Evolutionary conservation across 768 basidiomycete genomes (phyloP).

Genomic region (Dacryopinax spathularia): DNA sequence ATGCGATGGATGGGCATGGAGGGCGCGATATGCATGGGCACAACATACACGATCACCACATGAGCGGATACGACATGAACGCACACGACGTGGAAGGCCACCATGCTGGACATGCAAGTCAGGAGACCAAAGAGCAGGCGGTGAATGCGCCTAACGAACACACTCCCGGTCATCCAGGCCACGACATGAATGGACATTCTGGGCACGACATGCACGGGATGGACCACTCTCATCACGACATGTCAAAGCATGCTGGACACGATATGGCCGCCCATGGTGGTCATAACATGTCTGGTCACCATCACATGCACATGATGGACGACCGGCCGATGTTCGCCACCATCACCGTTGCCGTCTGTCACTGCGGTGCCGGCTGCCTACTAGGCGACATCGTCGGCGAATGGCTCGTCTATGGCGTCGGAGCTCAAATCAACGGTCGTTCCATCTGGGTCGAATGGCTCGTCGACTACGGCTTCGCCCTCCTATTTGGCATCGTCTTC

Average conservation of each 20-base stretch:
- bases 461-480: constrained; percentile 6
- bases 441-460: constrained; percentile 7
- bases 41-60: not conserved
- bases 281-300: not conserved
- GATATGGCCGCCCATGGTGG: not conserved
- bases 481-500: constrained; percentile 8
- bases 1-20: not conserved
- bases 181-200: not conserved
- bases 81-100: too few species aligned
- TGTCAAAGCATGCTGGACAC: not conserved
- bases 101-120: too few species aligned
- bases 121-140: too few species aligned
- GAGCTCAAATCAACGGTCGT: constrained; percentile 2
- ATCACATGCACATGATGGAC: constrained; percentile 4
- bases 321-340: constrained; percentile 6
- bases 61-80: not conserved
- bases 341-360: constrained; percentile 4
- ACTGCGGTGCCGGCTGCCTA: constrained; percentile 6
- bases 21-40: not conserved
- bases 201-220: not conserved
- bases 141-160: too few species aligned
- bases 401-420: constrained; percentile 5
- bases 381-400: constrained; percentile 8
- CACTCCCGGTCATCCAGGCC: too few species aligned
- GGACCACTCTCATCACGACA: not conserved